Base-by-base conservation (phyloP, 2,329 filamentous ascomycete species). In the Dichotomopilus funicola region DNA sequence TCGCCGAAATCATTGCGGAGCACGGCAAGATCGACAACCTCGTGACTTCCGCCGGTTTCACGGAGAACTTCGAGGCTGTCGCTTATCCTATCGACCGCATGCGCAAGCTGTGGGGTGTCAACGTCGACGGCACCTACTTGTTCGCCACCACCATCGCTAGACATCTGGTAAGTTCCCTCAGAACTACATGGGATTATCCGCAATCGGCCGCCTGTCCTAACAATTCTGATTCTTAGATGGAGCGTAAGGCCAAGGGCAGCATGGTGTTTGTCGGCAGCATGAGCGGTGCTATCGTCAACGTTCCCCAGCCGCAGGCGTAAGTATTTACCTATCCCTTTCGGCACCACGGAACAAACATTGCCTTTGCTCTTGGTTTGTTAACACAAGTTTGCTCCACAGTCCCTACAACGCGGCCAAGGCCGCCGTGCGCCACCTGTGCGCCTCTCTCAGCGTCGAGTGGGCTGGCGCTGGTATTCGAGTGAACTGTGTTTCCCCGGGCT, bases 251-350 rank as follows among this genome's bases (percentile, higher is more conserved):
- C 5, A 77, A 82, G 0, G 92, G 91, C 44, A 94, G 87, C 74
- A 91, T 97, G 70, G 89, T 96, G 65, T 88, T 96, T 76, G 94
- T 96, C 66, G 92, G 91, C 34, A 94, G 88, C 79, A 97, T 97
- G 91, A 91, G 87, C 51, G 92, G 91, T 45, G 75, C 86, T 54
- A 91, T 97, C 65, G 92, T 97, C 72, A 97, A 97, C 67, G 88
- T 96, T 7, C 92, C 92, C 12, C 92, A 97, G 71, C 91, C 90
- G 0, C 92, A 97, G 70, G 89, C 83, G 77, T 81, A 65, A 71
- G 78, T 38, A 12, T 10, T 12, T 70, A 35, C 33, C 38, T 13
- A 44, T 13, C 12, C 63, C 51, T 27, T 48, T n/a, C 7, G 33
- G 6, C 40, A 31, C 5, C 41, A 33, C 19, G 27, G 11, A 36